Evolutionary conservation across 1,139 yeast species (phyloP).

Genomic region (Candida pseudocylindracea): DNA sequence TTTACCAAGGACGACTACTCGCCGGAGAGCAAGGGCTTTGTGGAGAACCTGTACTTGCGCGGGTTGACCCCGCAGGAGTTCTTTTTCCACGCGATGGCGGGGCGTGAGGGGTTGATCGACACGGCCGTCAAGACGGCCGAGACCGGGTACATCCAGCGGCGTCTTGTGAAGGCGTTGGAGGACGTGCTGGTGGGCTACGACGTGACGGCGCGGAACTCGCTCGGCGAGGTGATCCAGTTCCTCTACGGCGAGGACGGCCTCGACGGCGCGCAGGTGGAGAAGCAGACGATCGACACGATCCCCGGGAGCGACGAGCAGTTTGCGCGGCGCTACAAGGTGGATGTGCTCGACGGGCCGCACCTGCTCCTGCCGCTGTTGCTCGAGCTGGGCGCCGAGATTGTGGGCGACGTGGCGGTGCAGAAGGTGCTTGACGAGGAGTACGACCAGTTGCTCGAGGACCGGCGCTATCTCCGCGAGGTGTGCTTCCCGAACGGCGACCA

Average conservation of each 20-base stretch:
- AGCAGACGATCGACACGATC: constrained; percentile 89
- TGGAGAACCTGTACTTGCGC: constrained; percentile 90
- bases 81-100: constrained; percentile 99
- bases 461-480: constrained; percentile 52
- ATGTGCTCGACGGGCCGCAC: constrained; percentile 49
- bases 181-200: constrained; percentile 98
- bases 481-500: constrained; percentile 88
- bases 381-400: constrained; percentile 78
- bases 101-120: constrained; percentile 99
- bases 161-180: constrained; percentile 93
- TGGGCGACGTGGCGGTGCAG: constrained; percentile 79
- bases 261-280: constrained; percentile 96
- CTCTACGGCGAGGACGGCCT: constrained; percentile 98
- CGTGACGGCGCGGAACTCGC: constrained; percentile 93
- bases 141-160: constrained; percentile 98
- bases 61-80: constrained; percentile 98
- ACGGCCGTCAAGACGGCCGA: constrained; percentile 98
- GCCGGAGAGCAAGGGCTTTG: constrained; percentile 95
- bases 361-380: constrained; percentile 49
- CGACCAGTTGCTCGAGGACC: constrained; percentile 52
- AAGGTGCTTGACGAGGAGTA: constrained; percentile 67
- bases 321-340: constrained; percentile 70
- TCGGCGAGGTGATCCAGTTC: constrained; percentile 91
- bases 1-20: constrained; percentile 96
- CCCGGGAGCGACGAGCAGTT: constrained; percentile 80